phyloP scores from a whole-genome alignment of 2,329 filamentous ascomycete genomes.

The Laburnicola sp. region DNA sequence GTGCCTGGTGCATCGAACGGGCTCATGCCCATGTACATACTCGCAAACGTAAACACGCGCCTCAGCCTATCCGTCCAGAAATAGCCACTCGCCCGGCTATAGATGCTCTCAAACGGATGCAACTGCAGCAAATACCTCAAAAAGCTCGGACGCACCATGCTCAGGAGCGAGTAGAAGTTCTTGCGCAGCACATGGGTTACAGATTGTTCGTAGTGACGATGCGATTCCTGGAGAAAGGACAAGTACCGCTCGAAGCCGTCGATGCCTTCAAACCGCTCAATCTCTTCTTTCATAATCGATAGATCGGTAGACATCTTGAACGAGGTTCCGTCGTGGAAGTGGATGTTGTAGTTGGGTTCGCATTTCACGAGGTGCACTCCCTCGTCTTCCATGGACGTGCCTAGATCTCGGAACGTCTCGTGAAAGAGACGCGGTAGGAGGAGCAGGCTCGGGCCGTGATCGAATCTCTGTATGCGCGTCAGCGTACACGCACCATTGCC shows the following conservation, averaged over 20 bases:
- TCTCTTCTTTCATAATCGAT: conserved; percentile 69
- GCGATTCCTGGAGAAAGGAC: conserved; percentile 66
- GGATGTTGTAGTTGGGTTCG: conserved; percentile 74
- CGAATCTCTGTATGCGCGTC: conserved; percentile 59
- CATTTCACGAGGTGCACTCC: conserved; percentile 71
- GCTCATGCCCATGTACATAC: conserved; percentile 83
- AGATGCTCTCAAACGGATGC: conserved; percentile 74
- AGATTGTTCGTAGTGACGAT: conserved; percentile 70
- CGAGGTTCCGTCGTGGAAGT: conserved; percentile 68
- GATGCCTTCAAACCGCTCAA: conserved; percentile 73
- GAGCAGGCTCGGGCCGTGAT: conserved; percentile 75
- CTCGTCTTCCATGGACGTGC: conserved; percentile 65
- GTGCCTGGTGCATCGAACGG: conserved; percentile 76
- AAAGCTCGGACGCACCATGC: conserved; percentile 63
- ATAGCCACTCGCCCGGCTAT: conserved; percentile 65
- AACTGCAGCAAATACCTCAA: conserved; percentile 61
- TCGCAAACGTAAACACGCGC: conserved; percentile 74
- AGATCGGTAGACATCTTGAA: conserved; percentile 70
- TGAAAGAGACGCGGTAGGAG: conserved; percentile 71
- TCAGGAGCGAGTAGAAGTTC: conserved; percentile 66
- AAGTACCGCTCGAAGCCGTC: conserved; percentile 72
- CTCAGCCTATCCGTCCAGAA: conserved; percentile 71
- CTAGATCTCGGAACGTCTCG: conserved; percentile 69
- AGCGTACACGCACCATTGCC: conserved; percentile 10
- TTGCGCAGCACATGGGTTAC: conserved; percentile 66